Base-by-base conservation (phyloP, 768 basidiomycete species). In the Mycena rebaudengoi region DNA sequence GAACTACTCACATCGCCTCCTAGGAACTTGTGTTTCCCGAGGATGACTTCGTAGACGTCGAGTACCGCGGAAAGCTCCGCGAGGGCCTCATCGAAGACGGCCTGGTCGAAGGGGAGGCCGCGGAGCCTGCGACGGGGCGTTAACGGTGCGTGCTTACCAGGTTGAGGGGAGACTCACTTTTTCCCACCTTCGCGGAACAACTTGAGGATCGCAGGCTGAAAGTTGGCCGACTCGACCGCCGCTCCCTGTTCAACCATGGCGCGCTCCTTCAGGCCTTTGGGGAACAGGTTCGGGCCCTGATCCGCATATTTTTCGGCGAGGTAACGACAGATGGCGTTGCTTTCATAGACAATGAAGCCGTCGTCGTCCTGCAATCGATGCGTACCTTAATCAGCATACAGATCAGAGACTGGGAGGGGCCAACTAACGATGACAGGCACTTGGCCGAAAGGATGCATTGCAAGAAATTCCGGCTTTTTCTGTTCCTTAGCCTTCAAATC, bases 361-460 rank as follows among this genome's bases (percentile, higher is more conserved):
- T 82, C 83, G 14, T 85, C 83, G 57, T 81, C 64, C 76, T 78
- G 48, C 35, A 32, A 41, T 45, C 44, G 37, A 28, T 37, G 11
- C 26, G 18, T 49, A 40, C 48, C 16, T 37, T 35, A 8, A 56
- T 39, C 33, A 52, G 48, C 37, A 55, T 41, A 25, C 29, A 67
- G 48, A 49, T 13, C 23, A 49, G 54, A 49, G 28, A 40, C 37
- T 72, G 59, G 81, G 71, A 68, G 32, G 55, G 7, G 75, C 75
- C 12, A 21, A 45, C 48, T 43, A 23, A 51, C 50, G 32, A 60
- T 51, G 37, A 44, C 49, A 39, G 59, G 59, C 30, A 60, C 74
- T 69, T 83, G 79, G 16, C 85, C 83, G 62, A 87, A 87, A 0
- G 89, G 88, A 68, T 90, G 86, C 49, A 74, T 69, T 28, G 73